Conservation (phyloP, 2,329 filamentous ascomycete genomes). For the Ophiocordyceps camponoti-floridani region DNA sequence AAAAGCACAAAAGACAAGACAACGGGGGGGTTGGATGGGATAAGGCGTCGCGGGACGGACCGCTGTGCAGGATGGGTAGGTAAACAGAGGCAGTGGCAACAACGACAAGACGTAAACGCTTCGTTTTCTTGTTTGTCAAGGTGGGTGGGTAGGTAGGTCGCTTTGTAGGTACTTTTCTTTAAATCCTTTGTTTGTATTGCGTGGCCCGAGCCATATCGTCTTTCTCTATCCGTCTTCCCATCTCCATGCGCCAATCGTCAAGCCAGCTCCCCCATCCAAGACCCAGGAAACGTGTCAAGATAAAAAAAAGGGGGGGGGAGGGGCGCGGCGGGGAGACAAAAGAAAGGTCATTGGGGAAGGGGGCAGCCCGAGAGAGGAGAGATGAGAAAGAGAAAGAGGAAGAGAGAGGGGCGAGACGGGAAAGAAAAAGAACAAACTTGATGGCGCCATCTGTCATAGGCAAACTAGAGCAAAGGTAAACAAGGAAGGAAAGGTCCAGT, state of each 20-base stretch:
- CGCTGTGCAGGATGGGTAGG: too few relatives aligned
- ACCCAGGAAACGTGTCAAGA: neutral
- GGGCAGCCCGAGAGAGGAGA: neutral
- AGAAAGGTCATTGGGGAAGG: neutral
- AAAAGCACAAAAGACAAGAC: too few relatives aligned
- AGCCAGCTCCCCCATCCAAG: neutral
- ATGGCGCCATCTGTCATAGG: too few relatives aligned
- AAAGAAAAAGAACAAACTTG: neutral
- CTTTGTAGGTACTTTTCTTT: too few relatives aligned
- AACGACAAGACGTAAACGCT: too few relatives aligned
- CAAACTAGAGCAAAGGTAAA: neutral
- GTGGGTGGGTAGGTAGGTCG: too few relatives aligned
- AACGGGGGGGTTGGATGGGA: too few relatives aligned
- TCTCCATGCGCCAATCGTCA: neutral
- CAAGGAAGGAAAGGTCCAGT: neutral
- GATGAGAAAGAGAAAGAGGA: neutral
- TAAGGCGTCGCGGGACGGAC: too few relatives aligned
- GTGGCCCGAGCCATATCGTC: neutral
- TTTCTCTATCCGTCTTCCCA: neutral
- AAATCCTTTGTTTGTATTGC: too few relatives aligned
- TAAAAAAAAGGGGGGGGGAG: neutral
- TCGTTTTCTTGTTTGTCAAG: too few relatives aligned
- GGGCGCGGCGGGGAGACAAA: neutral
- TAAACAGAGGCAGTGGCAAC: too few relatives aligned
- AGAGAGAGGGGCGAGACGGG: neutral